Percentiles rank a stretch among this genome's conserved stretches.
Evolutionary conservation across 1,139 yeast genomes (phyloP).

Genomic region (Magnusiomyces paraingens): DNA sequence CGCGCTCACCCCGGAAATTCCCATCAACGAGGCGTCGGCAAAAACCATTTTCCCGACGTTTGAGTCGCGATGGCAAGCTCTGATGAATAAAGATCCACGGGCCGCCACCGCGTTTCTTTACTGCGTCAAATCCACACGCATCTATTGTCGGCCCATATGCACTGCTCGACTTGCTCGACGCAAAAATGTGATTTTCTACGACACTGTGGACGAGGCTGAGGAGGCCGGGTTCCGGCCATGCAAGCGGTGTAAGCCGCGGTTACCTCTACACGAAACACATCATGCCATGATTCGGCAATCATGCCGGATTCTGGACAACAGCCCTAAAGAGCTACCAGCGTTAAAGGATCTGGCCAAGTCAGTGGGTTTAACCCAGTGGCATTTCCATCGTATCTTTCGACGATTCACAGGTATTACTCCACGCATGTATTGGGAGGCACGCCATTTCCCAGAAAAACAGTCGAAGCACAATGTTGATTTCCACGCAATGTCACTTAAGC

Average conservation of each 20-base stretch:
- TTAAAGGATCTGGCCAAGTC: constrained; percentile 20
- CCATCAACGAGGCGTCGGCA: constrained; percentile 2
- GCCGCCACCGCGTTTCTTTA: constrained; percentile 25
- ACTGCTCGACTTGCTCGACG: constrained; percentile 21
- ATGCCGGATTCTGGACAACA: constrained; percentile 16
- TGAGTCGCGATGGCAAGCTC: constrained; percentile 21
- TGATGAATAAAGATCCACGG: constrained; percentile 20
- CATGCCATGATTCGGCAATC: constrained; percentile 19
- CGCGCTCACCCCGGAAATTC: constrained; percentile 4
- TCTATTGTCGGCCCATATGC: constrained; percentile 26
- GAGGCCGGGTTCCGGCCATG: constrained; percentile 24
- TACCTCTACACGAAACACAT: constrained; percentile 19
- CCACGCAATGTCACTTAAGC: background rate
- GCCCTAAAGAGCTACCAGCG: constrained; percentile 16
- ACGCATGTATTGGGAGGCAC: constrained; percentile 15
- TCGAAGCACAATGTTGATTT: constrained; percentile 2
- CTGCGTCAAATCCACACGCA: constrained; percentile 22
- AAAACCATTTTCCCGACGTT: constrained; percentile 12
- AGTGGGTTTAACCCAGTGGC: constrained; percentile 29
- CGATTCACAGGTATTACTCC: constrained; percentile 23
- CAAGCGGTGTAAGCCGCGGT: constrained; percentile 25
- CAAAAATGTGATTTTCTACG: constrained; percentile 21
- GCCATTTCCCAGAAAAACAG: constrained; percentile 12
- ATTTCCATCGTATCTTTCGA: constrained; percentile 29
- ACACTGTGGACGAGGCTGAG: constrained; percentile 19